These are phyloP conservation scores for Piromyces sp. DNA, from an alignment of 192 early-diverging fungal genomes.

Conservation along the genomic window DNA sequence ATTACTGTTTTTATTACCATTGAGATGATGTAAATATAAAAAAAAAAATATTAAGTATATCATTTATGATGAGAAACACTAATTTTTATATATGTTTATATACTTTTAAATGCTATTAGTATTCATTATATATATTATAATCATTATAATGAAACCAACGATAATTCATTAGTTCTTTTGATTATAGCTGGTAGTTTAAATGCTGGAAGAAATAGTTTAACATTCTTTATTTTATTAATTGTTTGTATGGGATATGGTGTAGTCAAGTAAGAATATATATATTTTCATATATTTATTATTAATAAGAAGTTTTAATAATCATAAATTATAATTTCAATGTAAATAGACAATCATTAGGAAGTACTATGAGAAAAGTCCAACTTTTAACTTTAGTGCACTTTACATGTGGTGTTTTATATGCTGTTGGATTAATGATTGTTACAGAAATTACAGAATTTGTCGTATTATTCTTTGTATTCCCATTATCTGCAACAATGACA, in stretches of 20 bases:
- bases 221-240: constrained; percentile 91
- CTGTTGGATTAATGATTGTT: constrained; percentile 55
- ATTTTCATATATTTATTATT: not conserved
- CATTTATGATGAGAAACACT: too few relatives aligned
- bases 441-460: constrained; percentile 44
- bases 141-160: not conserved
- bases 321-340: not conserved
- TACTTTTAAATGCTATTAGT: too few relatives aligned
- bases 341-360: constrained; percentile 63
- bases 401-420: constrained; percentile 71
- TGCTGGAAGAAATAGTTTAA: constrained; percentile 76
- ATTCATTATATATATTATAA: not conserved
- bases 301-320: too few relatives aligned
- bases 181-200: constrained; percentile 62
- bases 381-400: constrained; percentile 67
- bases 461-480: constrained; percentile 65
- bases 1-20: constrained; percentile 71
- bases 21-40: constrained; percentile 58
- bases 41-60: too few relatives aligned
- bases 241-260: constrained; percentile 93
- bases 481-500: constrained; percentile 76
- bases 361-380: constrained; percentile 73
- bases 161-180: constrained; percentile 36
- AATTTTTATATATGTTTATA: too few relatives aligned
- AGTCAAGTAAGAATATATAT: constrained; percentile 43